These are phyloP conservation scores for Sicyos baderoa DNA, from an alignment of 306 rosid genomes.

Conservation along the genomic window DNA sequence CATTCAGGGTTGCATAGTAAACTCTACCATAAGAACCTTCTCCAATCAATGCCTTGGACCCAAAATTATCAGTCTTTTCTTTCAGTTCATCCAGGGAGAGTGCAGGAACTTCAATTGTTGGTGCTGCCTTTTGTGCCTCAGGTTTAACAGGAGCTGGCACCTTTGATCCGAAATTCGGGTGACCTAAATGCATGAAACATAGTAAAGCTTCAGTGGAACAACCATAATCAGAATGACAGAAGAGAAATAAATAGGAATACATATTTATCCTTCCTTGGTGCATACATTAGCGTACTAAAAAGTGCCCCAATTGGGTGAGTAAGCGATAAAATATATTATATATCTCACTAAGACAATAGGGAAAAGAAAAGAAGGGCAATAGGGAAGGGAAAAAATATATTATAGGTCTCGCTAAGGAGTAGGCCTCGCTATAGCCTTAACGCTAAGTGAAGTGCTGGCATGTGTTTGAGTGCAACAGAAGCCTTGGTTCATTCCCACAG, in stretches of 20 bases:
- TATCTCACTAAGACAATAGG: neutral
- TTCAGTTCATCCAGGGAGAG: conserved; percentile 84
- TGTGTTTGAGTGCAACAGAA: neutral
- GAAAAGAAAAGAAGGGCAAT: neutral
- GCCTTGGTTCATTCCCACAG: neutral
- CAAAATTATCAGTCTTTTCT: conserved; percentile 94
- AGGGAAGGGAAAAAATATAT: neutral
- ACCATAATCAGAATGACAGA: neutral
- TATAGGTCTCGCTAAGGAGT: neutral
- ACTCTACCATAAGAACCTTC: conserved; percentile 99
- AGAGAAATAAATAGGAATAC: neutral
- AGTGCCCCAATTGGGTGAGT: neutral
- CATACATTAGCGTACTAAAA: too few species aligned
- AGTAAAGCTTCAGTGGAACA: conserved; percentile 3
- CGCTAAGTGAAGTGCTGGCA: neutral
- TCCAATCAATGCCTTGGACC: conserved; percentile 92
- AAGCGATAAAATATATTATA: neutral
- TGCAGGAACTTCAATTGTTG: conserved; percentile 86
- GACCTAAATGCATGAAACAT: conserved; percentile 39
- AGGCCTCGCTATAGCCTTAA: neutral
- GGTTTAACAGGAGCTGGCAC: conserved; percentile 52
- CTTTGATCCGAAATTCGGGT: conserved; percentile 44
- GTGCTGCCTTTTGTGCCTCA: conserved; percentile 71
- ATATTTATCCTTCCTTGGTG: neutral
- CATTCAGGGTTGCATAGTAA: conserved; percentile 68